Percentiles rank a stretch among this genome's conserved stretches.
phyloP scores from a whole-genome alignment of 2,329 filamentous ascomycete species.

The Macrophomina pseudophaseolina region DNA sequence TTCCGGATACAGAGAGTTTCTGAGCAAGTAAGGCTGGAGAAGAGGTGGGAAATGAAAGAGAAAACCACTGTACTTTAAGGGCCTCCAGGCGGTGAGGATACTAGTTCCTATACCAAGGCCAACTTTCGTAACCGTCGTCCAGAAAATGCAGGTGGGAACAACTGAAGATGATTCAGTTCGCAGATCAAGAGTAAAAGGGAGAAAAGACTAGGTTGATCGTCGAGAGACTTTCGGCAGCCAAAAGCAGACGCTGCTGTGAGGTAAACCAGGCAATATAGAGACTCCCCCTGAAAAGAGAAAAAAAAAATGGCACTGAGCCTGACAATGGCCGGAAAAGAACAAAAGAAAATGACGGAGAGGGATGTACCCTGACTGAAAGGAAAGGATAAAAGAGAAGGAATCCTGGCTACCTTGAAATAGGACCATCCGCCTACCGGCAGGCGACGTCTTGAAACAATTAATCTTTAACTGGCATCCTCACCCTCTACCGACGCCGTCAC shows the following conservation, averaged over 20 bases:
- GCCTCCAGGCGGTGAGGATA: background rate
- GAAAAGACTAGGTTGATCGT: conserved; percentile 6
- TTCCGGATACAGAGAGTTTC: background rate
- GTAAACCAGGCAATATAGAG: background rate
- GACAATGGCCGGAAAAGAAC: background rate
- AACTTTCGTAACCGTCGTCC: conserved; percentile 23
- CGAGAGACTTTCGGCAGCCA: conserved; percentile 4
- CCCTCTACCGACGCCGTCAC: background rate
- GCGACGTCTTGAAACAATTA: background rate
- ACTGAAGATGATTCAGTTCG: background rate
- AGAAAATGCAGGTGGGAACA: conserved; percentile 16
- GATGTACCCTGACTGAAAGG: background rate
- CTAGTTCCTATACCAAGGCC: conserved; percentile 17
- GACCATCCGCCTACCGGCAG: background rate
- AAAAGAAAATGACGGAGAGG: conserved; percentile 6
- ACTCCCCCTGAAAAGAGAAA: background rate
- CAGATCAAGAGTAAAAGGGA: background rate
- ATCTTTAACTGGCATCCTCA: conserved; percentile 19
- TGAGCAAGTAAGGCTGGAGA: conserved; percentile 11
- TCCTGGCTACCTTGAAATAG: background rate
- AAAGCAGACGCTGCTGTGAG: background rate
- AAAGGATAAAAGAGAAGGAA: background rate
- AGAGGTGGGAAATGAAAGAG: background rate
- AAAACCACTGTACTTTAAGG: background rate
- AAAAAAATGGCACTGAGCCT: background rate